A percentile compares a stretch with the other conserved stretches of the same genome.
phyloP scores from a whole-genome alignment of 495 filamentous ascomycete genomes.

The Halenospora varia region DNA sequence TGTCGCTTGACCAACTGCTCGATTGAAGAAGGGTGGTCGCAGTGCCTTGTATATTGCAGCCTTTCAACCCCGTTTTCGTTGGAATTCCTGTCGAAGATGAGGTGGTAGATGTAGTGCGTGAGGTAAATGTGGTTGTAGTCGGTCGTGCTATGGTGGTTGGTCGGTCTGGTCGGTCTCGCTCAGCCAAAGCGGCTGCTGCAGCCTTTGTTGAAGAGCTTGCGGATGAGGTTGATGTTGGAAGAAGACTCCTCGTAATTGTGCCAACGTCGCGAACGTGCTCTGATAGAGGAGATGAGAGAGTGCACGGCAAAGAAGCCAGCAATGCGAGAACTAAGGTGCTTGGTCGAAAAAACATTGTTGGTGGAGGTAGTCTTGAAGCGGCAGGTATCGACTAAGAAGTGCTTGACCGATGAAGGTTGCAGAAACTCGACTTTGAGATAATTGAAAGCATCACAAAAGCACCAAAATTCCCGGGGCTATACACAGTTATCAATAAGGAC shows the following conservation, averaged over 20 bases:
- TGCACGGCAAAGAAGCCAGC: not conserved
- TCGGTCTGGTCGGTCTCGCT: too few species aligned
- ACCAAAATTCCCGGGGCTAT: not conserved
- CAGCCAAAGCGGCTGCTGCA: not conserved
- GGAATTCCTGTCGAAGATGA: not conserved
- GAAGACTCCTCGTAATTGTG: not conserved
- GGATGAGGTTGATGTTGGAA: not conserved
- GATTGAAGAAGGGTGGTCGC: not conserved
- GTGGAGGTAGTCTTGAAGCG: not conserved
- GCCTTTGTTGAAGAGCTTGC: not conserved
- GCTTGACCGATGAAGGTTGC: too few species aligned
- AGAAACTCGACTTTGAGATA: not conserved
- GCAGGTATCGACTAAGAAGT: too few species aligned
- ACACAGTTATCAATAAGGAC: not conserved
- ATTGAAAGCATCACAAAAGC: not conserved
- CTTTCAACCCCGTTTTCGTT: conserved; percentile 5
- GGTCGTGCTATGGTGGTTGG: not conserved
- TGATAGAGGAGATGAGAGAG: not conserved
- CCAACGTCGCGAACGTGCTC: not conserved
- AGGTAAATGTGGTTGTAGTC: not conserved
- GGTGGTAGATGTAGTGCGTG: not conserved
- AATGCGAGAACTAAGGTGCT: not conserved
- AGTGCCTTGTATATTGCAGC: conserved; percentile 11
- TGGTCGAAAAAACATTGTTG: not conserved
- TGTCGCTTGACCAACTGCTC: not conserved